Percentiles rank a stretch among this genome's conserved stretches.
Evolutionary conservation across 495 filamentous ascomycete genomes (phyloP).

Genomic region (Neurospora cerealis): DNA sequence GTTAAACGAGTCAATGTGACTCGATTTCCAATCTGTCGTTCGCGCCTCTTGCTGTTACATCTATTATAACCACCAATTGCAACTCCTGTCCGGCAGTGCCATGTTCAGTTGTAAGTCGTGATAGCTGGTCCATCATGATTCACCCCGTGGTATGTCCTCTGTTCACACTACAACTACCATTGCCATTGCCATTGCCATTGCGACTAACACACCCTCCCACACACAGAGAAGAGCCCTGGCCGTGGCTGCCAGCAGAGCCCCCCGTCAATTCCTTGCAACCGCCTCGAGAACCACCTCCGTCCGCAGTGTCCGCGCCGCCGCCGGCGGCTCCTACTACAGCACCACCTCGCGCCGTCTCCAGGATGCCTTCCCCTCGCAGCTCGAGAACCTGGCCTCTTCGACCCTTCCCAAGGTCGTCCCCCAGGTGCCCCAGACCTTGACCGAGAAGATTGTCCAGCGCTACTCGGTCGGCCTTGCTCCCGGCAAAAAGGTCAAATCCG

Average conservation of each 20-base stretch:
- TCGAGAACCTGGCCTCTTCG: slow-evolving; percentile 9
- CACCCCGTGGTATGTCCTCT: slow-evolving; percentile 12
- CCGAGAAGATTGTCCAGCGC: slow-evolving; percentile 84
- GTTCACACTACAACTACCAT: background rate
- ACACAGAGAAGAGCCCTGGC: slow-evolving; percentile 25
- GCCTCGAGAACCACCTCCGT: slow-evolving; percentile 4
- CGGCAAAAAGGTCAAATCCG: slow-evolving; percentile 61
- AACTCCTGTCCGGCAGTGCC: background rate
- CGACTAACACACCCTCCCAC: too few relatives aligned
- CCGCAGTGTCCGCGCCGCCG: slow-evolving; percentile 4
- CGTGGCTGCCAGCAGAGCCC: slow-evolving; percentile 14
- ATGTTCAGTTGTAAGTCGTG: slow-evolving; percentile 4
- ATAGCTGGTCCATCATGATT: slow-evolving; percentile 12
- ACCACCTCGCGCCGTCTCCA: slow-evolving; percentile 15
- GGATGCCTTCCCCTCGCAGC: slow-evolving; percentile 19
- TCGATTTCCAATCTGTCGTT: background rate
- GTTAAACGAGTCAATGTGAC: background rate
- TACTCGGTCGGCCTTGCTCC: slow-evolving; percentile 61
- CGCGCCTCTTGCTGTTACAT: background rate
- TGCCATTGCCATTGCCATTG: background rate
- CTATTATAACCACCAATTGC: background rate
- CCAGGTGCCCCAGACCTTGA: slow-evolving; percentile 60
- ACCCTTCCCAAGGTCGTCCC: slow-evolving; percentile 2
- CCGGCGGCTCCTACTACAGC: slow-evolving; percentile 8
- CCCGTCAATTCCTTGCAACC: slow-evolving; percentile 7